Evolutionary conservation across 257 asterid species (phyloP).

Genomic region (Anisodus acutangulus): DNA sequence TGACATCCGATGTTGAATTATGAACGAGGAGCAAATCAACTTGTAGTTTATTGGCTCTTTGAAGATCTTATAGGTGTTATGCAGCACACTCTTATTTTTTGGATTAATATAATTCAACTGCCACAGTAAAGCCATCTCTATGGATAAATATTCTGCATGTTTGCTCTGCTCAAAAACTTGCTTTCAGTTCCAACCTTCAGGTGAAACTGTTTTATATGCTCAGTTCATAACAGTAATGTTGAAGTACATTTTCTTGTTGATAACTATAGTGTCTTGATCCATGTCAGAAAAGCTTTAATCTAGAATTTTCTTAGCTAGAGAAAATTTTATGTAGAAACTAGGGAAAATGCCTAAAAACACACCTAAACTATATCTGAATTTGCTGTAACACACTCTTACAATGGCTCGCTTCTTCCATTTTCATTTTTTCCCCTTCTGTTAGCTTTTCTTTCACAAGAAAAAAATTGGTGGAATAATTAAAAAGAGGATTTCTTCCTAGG

Average conservation of each 20-base stretch:
- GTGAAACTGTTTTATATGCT: background rate
- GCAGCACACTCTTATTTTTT: background rate
- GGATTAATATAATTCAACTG: background rate
- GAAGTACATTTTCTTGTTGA: background rate
- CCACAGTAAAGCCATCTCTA: conserved; percentile 10
- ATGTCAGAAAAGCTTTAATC: conserved; percentile 12
- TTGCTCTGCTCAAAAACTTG: conserved; percentile 25
- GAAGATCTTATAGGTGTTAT: conserved; percentile 12
- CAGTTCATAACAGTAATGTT: background rate
- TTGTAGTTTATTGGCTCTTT: conserved; percentile 10
- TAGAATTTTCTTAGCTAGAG: background rate
- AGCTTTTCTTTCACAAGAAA: no score
- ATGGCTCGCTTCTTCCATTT: no score
- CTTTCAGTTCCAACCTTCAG: conserved; percentile 10
- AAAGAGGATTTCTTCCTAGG: no score
- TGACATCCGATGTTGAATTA: background rate
- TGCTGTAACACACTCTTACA: no score
- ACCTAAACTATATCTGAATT: no score
- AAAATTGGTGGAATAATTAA: no score
- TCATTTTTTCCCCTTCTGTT: no score
- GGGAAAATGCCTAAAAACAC: no score
- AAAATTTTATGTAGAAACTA: conserved; percentile 1
- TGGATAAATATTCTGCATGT: background rate
- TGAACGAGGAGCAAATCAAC: conserved; percentile 6
- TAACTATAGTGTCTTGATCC: conserved; percentile 17